A percentile compares a stretch with the other conserved stretches of the same genome.
phyloP scores from a whole-genome alignment of 495 filamentous ascomycete species.

The Podospora pseudopauciseta region DNA sequence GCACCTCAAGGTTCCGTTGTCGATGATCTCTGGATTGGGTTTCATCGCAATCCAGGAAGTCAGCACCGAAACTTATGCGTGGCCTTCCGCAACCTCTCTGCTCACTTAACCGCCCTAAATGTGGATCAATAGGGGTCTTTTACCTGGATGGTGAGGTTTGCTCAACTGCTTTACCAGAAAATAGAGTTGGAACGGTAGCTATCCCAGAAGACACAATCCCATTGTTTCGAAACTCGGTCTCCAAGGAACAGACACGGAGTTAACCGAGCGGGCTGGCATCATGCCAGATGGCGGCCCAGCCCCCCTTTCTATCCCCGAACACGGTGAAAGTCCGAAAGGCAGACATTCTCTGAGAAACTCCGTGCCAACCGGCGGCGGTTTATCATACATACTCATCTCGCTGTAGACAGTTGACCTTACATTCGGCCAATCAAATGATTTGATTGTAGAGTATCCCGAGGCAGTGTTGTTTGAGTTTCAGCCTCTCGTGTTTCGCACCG shows the following conservation, averaged over 20 bases:
- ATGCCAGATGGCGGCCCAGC: not conserved
- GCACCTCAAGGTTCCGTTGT: not conserved
- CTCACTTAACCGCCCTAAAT: not conserved
- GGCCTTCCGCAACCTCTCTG: not conserved
- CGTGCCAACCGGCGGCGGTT: not conserved
- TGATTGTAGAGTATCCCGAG: not conserved
- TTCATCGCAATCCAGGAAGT: slow-evolving; percentile 7
- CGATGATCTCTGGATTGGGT: not conserved
- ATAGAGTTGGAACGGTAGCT: too few species aligned
- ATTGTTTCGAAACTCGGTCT: not conserved
- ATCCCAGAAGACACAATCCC: not conserved
- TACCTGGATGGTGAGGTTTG: not conserved
- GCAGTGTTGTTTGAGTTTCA: not conserved
- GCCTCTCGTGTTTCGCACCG: not conserved
- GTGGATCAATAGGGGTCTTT: not conserved
- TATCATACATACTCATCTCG: not conserved
- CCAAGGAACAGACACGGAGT: not conserved
- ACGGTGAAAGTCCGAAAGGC: not conserved
- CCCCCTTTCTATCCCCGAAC: not conserved
- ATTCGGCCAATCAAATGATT: not conserved
- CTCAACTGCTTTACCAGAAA: not conserved
- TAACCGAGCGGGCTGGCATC: not conserved
- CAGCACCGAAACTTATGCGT: not conserved
- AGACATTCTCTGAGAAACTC: not conserved
- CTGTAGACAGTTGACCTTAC: not conserved